Conservation (phyloP, 495 filamentous ascomycete genomes). For the Penicillium alfredii region DNA sequence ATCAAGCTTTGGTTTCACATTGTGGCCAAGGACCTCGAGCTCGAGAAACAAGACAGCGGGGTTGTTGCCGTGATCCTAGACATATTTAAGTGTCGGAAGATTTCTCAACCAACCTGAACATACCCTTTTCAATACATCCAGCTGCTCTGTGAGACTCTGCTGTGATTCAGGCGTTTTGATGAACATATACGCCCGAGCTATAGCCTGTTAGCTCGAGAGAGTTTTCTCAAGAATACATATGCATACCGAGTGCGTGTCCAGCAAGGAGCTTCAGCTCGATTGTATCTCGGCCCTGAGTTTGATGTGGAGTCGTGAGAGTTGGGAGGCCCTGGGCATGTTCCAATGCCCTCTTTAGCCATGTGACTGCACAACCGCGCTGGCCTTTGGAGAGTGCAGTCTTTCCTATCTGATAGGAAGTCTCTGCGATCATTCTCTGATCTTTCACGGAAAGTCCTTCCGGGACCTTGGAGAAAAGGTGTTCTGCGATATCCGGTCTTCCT, state of each 20-base stretch:
- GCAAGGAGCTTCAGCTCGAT: conserved; percentile 60
- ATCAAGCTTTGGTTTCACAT: conserved; percentile 27
- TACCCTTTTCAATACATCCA: conserved; percentile 18
- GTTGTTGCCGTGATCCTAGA: conserved; percentile 52
- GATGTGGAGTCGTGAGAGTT: too few relatives aligned
- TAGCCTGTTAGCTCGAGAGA: conserved; percentile 2
- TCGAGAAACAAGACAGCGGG: conserved; percentile 62
- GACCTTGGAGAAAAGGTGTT: conserved; percentile 65
- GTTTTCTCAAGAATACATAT: background rate
- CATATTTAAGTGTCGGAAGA: background rate
- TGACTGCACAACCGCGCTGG: conserved; percentile 50
- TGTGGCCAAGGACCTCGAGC: conserved; percentile 54
- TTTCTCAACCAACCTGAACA: conserved; percentile 12
- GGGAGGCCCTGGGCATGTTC: too few relatives aligned
- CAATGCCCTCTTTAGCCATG: conserved; percentile 71
- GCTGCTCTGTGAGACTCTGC: conserved; percentile 1
- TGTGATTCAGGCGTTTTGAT: conserved; percentile 3
- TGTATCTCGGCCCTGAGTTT: conserved; percentile 43
- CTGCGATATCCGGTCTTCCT: conserved; percentile 64
- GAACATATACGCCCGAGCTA: conserved; percentile 22
- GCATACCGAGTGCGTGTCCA: conserved; percentile 42
- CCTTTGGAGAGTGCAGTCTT: conserved; percentile 46
- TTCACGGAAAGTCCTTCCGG: conserved; percentile 30
- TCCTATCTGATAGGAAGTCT: conserved; percentile 69
- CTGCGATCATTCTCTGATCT: conserved; percentile 53